Conservation (phyloP, 192 early-diverging fungal genomes). For the Allomyces javanicus region DNA sequence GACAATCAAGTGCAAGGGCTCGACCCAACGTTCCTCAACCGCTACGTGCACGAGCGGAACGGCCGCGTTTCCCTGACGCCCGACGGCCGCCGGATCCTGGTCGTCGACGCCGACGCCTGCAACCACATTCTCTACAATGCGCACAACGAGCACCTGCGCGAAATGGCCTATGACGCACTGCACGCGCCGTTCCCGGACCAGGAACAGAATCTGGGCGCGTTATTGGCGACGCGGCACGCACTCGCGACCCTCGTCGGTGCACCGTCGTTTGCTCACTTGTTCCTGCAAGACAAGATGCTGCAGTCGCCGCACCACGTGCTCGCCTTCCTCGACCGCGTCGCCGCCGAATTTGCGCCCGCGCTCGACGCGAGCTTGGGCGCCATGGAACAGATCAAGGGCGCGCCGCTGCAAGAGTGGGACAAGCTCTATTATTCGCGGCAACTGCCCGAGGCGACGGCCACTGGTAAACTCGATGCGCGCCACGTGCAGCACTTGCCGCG, state of each 20-base stretch:
- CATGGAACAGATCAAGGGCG: constrained; percentile 25
- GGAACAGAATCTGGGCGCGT: constrained; percentile 32
- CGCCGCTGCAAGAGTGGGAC: constrained; percentile 13
- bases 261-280: constrained; percentile 64
- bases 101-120: neutral
- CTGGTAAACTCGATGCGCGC: neutral
- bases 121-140: constrained; percentile 8
- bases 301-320: constrained; percentile 48
- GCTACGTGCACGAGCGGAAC: neutral
- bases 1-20: constrained; percentile 11
- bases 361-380: constrained; percentile 40
- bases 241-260: constrained; percentile 59
- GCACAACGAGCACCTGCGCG: constrained; percentile 39
- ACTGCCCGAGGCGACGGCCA: neutral
- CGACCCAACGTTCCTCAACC: constrained; percentile 9
- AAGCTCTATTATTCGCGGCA: constrained; percentile 5
- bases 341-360: constrained; percentile 8
- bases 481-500: constrained; percentile 12
- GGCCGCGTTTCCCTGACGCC: neutral
- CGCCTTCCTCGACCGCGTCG: constrained; percentile 41
- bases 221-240: constrained; percentile 50
- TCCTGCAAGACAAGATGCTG: constrained; percentile 85
- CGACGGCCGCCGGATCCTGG: neutral
- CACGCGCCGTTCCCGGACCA: constrained; percentile 46
- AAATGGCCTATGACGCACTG: constrained; percentile 49